Conservation (phyloP, 2,329 filamentous ascomycete species). For the Colletotrichum chrysophilum region DNA sequence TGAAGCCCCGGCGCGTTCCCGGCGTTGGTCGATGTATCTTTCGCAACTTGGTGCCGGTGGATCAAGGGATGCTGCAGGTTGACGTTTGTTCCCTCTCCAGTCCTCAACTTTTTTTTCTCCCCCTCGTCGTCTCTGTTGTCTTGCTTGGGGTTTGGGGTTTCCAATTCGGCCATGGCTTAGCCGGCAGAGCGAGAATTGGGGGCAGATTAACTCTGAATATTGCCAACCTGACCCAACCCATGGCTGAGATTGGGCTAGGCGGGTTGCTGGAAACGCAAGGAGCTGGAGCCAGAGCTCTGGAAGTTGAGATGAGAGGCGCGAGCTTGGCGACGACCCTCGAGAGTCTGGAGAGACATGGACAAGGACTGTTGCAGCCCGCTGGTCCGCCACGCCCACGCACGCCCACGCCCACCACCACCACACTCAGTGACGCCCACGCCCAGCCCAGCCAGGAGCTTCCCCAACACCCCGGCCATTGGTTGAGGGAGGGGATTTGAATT, state of each 20-base stretch:
- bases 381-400: background rate
- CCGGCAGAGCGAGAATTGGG: background rate
- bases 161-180: background rate
- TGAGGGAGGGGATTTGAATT: slow-evolving; percentile 15
- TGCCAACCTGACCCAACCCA: background rate
- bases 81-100: slow-evolving; percentile 4
- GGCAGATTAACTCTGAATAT: background rate
- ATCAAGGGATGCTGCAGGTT: background rate
- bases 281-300: background rate
- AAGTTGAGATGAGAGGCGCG: background rate
- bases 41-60: background rate
- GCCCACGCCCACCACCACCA: background rate
- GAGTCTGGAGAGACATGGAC: background rate
- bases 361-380: slow-evolving; percentile 17
- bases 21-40: background rate
- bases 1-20: background rate
- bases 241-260: background rate
- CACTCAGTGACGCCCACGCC: background rate
- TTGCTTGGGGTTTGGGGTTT: background rate
- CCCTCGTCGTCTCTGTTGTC: background rate
- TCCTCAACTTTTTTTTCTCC: slow-evolving; percentile 1
- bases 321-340: background rate
- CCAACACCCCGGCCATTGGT: slow-evolving; percentile 31
- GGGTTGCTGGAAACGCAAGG: background rate
- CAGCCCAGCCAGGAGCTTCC: slow-evolving; percentile 22